Evolutionary conservation across 148 eudicot genomes (phyloP), one percentile per base, ranked within the genome.

Genomic region (Diospyros lotus): DNA sequence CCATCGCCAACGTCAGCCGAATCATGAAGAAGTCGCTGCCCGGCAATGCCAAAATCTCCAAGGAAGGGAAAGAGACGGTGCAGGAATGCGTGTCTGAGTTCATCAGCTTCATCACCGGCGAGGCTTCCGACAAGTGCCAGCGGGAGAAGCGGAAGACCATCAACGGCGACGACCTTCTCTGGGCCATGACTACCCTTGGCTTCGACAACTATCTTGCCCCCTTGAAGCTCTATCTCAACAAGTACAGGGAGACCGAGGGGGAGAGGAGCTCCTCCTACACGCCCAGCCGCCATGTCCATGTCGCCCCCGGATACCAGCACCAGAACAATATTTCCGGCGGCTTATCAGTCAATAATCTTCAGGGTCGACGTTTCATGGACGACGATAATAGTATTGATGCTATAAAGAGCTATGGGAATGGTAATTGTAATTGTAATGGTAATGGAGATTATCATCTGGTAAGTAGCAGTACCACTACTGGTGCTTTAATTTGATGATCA

Each of bases 41-140:
- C 4, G 71, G 84, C 2, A 84, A 84, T 42, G 86, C 86, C 1
- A 84, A 84, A 54, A 81, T 84, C 62, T 80, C 86, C 3, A 84
- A 84, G 76, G 87, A 84, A 64, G 84, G 84, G 9, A 84, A 84
- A 54, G 87, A 84, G 45, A 84, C 87, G 0, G 84, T 84, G 6
- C 87, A 84, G 70, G 84, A 81, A 53, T 84, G 87, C 61, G 87
- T 81, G 4, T 81, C 87, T 2, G 87, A 84, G 84, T 84, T 84
- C 87, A 84, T 84, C 46, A 84, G 87, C 82, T 84, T 84, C 81
- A 72, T 83, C 41, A 83, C 86, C 0, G 86, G 84, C 2, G 86
- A 83, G 48, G 86, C 86, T 40, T 75, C 84, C 18, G 87, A 84
- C 14, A 84, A 81, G 68, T 81, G 87, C 45, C 87, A 81, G 18